phyloP scores from a whole-genome alignment of 1,139 yeast species.

The Wickerhamomyces sp. region DNA sequence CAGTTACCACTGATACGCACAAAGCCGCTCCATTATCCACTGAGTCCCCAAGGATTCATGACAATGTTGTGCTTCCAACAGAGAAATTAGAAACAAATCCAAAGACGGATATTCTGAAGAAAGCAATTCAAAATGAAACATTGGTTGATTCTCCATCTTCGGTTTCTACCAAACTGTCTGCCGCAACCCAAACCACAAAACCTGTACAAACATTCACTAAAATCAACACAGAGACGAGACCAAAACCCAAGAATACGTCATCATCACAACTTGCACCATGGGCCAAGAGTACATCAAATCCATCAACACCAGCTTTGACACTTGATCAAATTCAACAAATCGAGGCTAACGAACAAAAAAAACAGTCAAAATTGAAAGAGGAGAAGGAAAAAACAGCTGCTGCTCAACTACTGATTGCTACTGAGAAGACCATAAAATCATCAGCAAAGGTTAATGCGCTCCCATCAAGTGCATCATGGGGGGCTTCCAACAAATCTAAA shows the following conservation, averaged over 20 bases:
- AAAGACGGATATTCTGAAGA: constrained; percentile 3
- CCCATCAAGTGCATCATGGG: constrained; percentile 22
- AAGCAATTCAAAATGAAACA: neutral
- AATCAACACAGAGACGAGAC: constrained; percentile 5
- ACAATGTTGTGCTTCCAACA: too few relatives aligned
- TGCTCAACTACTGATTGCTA: constrained; percentile 27
- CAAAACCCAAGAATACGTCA: constrained; percentile 19
- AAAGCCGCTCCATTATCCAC: too few relatives aligned
- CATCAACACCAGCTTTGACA: constrained; percentile 45
- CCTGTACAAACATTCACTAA: too few relatives aligned
- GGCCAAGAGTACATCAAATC: constrained; percentile 35
- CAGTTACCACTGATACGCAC: too few relatives aligned
- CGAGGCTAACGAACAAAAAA: constrained; percentile 51
- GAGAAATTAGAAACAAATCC: neutral
- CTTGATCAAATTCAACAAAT: constrained; percentile 66
- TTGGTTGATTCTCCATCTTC: constrained; percentile 1
- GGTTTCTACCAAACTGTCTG: constrained; percentile 3
- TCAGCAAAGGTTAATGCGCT: constrained; percentile 21
- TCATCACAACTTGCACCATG: constrained; percentile 47
- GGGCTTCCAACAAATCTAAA: constrained; percentile 17
- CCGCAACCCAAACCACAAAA: neutral
- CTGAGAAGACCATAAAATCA: constrained; percentile 19
- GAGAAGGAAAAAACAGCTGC: constrained; percentile 23
- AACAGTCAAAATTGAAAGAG: constrained; percentile 25
- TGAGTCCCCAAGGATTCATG: too few relatives aligned